phyloP scores from a whole-genome alignment of 257 asterid species.

The Misopates orontium region DNA sequence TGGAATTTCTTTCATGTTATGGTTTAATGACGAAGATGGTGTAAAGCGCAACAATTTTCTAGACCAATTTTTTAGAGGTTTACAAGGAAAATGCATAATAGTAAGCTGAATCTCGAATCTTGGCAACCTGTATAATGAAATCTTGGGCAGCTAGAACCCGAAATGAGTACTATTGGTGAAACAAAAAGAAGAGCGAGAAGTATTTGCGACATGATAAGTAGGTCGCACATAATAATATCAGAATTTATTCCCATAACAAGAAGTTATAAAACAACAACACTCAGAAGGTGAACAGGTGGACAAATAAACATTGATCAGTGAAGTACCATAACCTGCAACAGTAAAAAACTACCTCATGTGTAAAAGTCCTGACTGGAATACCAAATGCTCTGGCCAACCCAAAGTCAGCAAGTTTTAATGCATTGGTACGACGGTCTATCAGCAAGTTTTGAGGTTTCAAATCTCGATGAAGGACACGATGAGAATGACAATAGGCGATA shows the following conservation, averaged over 20 bases:
- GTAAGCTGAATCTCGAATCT: too few relatives aligned
- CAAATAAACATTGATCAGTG: not conserved
- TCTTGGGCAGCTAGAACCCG: too few relatives aligned
- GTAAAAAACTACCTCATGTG: constrained; percentile 67
- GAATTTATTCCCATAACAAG: constrained; percentile 9
- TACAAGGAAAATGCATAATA: not conserved
- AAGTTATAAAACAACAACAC: not conserved
- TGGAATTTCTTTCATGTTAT: too few relatives aligned
- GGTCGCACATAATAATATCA: not conserved
- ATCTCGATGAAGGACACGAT: constrained; percentile 92
- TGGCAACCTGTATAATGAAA: too few relatives aligned
- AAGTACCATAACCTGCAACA: constrained; percentile 3
- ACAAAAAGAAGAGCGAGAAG: too few relatives aligned
- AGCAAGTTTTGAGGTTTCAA: constrained; percentile 95
- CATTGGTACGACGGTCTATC: constrained; percentile 83
- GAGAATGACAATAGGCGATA: constrained; percentile 92
- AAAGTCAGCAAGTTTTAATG: constrained; percentile 93
- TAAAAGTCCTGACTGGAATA: constrained; percentile 92
- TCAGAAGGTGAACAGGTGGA: not conserved
- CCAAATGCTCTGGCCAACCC: constrained; percentile 98
- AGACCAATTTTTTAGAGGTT: not conserved
- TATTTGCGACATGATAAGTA: too few relatives aligned
- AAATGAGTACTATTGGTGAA: too few relatives aligned
- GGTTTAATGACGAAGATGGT: constrained; percentile 2
- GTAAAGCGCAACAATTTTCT: not conserved